phyloP scores from a whole-genome alignment of 2,329 filamentous ascomycete genomes.

The Trichophyton schoenleinii region DNA sequence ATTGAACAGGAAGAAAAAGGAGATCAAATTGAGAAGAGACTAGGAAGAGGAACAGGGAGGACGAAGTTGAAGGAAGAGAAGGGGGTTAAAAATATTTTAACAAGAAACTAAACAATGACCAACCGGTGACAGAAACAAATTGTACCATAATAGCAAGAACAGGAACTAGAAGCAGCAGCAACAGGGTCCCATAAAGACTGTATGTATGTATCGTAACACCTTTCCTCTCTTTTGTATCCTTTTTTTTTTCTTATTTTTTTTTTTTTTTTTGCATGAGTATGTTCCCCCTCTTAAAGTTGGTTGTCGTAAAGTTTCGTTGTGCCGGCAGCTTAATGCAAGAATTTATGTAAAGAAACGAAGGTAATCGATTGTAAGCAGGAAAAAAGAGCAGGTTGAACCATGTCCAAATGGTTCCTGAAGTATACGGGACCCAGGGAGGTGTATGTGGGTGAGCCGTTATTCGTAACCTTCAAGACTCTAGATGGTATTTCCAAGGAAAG shows the following conservation, averaged over 20 bases:
- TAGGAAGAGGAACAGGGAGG: not conserved
- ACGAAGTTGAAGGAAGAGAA: not conserved
- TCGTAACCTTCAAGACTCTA: slow-evolving; percentile 1
- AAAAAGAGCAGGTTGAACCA: not conserved
- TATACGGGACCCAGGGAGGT: not conserved
- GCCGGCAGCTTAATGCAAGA: not conserved
- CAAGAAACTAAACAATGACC: not conserved
- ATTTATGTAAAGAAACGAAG: slow-evolving; percentile 1
- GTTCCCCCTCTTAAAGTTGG: not conserved
- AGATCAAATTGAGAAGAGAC: not conserved
- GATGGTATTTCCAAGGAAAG: not conserved
- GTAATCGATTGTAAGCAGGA: not conserved
- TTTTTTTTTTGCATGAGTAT: not conserved
- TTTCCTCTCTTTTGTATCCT: not conserved
- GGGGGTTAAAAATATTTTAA: not conserved
- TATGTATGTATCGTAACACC: slow-evolving; percentile 4
- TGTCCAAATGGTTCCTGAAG: not conserved
- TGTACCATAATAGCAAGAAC: not conserved
- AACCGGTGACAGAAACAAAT: not conserved
- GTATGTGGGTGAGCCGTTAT: not conserved
- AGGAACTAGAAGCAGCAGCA: not conserved
- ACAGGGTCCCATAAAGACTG: not conserved
- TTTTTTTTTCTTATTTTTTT: not conserved
- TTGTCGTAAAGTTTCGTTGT: not conserved
- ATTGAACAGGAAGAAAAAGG: not conserved